Base-by-base conservation (phyloP, 2,329 filamentous ascomycete species). In the Acarospora socialis region DNA sequence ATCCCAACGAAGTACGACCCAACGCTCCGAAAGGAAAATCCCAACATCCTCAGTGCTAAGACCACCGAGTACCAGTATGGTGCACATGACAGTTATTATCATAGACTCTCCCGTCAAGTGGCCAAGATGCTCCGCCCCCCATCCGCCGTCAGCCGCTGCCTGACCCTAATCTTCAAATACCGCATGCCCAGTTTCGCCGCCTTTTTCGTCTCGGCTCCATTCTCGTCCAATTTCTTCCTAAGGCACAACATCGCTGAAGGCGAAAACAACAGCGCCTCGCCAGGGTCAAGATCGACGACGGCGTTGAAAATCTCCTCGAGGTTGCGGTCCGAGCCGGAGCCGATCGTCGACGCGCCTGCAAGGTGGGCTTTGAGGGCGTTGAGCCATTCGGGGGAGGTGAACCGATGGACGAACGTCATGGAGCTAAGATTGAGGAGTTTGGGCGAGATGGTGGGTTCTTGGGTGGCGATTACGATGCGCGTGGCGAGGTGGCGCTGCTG, bases 391-490 rank as follows among this genome's bases (percentile, higher is more conserved):
- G 77, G 77, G 0, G 68, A 75, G 0, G 63, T 72, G 50, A 86
- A 86, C 0, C 75, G 65, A 46, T 86, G 79, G 0, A 84, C 71
- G 10, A 84, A 62, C 0, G 72, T 78, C n/a, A 80, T 56, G 1
- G 70, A 74, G 49, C 75, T 83, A 0, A 87, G 58, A 32, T 82
- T 77, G 0, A 87, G 61, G 0, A 90, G 62, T 10, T 65, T 63
- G 0, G 73, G 70, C 0, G 74, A 76, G 3, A 86, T 63, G 0
- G 77, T 81, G 0, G 80, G 81, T 44, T 87, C 81, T 46, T 90
- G 79, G 0, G 80, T 87, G 0, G 78, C 74, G 19, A 87, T 74
- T 24, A 87, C 48, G 4, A 84, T 61, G 1, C 80, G 66, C 0
- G 68, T 63, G 1, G 66, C 79, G 1, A 73, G 53, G 46, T 87